Percentiles rank a stretch among this genome's conserved stretches.
These are phyloP conservation scores for Scenedesmus sp. DNA, from an alignment of 163 green algal genomes.

Conservation along the genomic window DNA sequence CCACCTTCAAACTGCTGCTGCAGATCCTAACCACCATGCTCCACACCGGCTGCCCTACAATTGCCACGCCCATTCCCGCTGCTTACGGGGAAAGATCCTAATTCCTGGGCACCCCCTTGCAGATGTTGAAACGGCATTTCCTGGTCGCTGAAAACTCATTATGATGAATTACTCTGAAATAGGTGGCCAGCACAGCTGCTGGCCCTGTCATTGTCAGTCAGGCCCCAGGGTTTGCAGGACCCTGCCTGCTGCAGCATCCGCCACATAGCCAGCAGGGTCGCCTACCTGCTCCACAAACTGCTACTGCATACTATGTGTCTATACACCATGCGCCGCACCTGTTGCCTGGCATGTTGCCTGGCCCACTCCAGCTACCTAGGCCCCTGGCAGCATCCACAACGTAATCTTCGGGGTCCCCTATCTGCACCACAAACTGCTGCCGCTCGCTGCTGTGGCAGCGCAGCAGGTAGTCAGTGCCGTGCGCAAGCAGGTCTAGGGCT, in stretches of 20 bases:
- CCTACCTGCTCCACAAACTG: not conserved
- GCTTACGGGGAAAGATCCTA: too few relatives aligned
- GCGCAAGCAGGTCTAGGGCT: not conserved
- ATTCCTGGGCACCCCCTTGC: too few relatives aligned
- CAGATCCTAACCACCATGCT: too few relatives aligned
- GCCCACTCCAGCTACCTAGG: not conserved
- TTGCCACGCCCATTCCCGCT: too few relatives aligned
- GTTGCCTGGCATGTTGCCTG: slow-evolving; percentile 1
- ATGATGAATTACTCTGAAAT: too few relatives aligned
- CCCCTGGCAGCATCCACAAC: not conserved
- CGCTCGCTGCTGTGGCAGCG: not conserved
- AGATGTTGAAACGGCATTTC: too few relatives aligned
- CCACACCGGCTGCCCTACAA: too few relatives aligned
- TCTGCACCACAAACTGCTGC: slow-evolving; percentile 28
- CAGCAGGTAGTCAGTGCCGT: slow-evolving; percentile 28
- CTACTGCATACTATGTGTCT: not conserved
- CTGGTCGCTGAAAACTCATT: too few relatives aligned
- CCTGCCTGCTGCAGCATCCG: not conserved
- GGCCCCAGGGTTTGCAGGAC: too few relatives aligned
- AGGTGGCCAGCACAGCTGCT: too few relatives aligned
- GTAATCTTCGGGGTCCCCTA: slow-evolving; percentile 23
- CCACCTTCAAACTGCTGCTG: too few relatives aligned
- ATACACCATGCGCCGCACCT: not conserved
- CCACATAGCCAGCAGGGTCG: not conserved
- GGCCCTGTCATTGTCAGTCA: too few relatives aligned